Percentiles rank a stretch among this genome's conserved stretches.
phyloP scores from a whole-genome alignment of 1,284 basidiomycete genomes.

The Heterobasidion occidentale region DNA sequence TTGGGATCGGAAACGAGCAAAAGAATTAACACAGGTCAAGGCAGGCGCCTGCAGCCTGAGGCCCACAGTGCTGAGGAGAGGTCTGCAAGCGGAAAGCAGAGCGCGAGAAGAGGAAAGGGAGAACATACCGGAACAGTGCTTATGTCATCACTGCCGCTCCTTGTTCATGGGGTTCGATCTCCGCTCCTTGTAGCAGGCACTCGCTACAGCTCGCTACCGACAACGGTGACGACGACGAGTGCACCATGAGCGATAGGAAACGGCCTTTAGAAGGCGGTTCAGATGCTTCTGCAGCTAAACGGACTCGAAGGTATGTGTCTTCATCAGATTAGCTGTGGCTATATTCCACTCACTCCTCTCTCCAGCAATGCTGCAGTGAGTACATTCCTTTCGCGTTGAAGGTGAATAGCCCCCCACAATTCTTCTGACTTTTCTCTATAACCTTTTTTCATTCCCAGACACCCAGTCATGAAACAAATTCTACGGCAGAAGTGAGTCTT shows the following conservation, averaged over 20 bases:
- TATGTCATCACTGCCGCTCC: not conserved
- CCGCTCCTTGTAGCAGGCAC: not conserved
- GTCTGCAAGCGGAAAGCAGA: not conserved
- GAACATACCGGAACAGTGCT: not conserved
- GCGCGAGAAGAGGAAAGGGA: not conserved
- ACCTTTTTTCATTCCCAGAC: slow-evolving; percentile 54
- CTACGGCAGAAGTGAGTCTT: not conserved
- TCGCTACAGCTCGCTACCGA: not conserved
- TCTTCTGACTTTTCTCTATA: slow-evolving; percentile 58
- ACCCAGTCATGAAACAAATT: slow-evolving; percentile 30
- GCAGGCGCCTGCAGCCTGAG: not conserved
- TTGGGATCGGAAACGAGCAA: slow-evolving; percentile 36
- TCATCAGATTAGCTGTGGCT: slow-evolving; percentile 2
- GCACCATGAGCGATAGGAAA: slow-evolving; percentile 28
- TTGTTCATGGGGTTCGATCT: not conserved
- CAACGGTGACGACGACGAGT: not conserved
- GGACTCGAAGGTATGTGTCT: slow-evolving; percentile 53
- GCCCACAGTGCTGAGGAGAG: not conserved
- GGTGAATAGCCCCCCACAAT: slow-evolving; percentile 60
- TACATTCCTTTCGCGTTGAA: slow-evolving; percentile 38
- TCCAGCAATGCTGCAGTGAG: slow-evolving; percentile 61
- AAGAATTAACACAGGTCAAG: not conserved
- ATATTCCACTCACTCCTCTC: slow-evolving; percentile 17
- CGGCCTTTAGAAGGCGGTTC: slow-evolving; percentile 32
- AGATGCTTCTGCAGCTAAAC: slow-evolving; percentile 49